These are phyloP conservation scores for Farysia itapuensis DNA, from an alignment of 1,284 basidiomycete species.

Conservation along the genomic window DNA sequence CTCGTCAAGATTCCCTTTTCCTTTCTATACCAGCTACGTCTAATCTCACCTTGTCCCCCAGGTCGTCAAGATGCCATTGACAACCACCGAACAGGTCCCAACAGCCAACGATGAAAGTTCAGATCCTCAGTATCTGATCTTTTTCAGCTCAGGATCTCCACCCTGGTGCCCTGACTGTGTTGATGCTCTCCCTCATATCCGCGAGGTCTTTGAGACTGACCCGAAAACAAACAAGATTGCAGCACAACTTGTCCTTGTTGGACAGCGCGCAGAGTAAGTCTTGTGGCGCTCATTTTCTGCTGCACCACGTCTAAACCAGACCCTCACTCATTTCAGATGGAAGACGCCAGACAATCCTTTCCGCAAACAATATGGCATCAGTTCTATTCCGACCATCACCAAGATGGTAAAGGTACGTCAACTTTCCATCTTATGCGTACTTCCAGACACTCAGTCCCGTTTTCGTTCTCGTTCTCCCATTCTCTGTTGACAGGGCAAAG, in stretches of 20 bases:
- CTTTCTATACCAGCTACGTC: no score
- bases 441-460: no score
- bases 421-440: not conserved
- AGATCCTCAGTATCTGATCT: slow-evolving; percentile 27
- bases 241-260: slow-evolving; percentile 31
- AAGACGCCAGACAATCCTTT: slow-evolving; percentile 32
- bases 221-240: slow-evolving; percentile 2
- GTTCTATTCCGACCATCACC: slow-evolving; percentile 35
- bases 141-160: slow-evolving; percentile 38
- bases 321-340: slow-evolving; percentile 12
- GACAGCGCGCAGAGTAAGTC: slow-evolving; percentile 31
- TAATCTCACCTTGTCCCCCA: no score
- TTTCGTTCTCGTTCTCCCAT: no score
- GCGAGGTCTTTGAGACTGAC: slow-evolving; percentile 22
- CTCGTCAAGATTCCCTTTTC: no score
- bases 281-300: no score
- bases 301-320: not conserved
- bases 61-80: no score
- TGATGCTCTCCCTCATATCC: slow-evolving; percentile 26
- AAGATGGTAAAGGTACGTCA: slow-evolving; percentile 28
- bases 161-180: slow-evolving; percentile 50
- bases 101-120: no score
- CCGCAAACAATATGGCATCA: slow-evolving; percentile 26
- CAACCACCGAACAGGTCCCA: no score
- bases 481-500: slow-evolving; percentile 18